Conservation (phyloP, 78 protist species). For the Polysphondylium violaceum region DNA sequence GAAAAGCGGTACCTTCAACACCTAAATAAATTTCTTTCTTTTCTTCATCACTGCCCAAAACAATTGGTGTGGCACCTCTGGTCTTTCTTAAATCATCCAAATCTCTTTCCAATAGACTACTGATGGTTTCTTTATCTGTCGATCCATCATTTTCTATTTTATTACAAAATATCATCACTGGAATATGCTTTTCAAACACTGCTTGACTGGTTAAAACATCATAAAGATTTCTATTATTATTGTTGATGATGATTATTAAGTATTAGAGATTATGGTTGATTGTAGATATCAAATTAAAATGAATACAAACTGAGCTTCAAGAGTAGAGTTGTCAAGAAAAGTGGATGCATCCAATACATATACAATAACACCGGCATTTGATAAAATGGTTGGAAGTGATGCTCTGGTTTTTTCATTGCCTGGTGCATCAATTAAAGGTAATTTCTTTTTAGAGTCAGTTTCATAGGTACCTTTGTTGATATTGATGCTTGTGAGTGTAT, state of each 20-base stretch:
- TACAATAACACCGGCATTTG: conserved; percentile 12
- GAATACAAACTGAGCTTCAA: conserved; percentile 72
- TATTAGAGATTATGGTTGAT: background rate
- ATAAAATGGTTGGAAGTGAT: conserved; percentile 24
- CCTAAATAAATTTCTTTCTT: conserved; percentile 58
- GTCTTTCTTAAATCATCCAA: conserved; percentile 73
- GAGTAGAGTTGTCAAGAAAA: conserved; percentile 29
- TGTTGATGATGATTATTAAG: background rate
- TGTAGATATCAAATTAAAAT: background rate
- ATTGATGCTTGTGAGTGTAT: conserved; percentile 24
- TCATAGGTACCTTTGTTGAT: conserved; percentile 31
- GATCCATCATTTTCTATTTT: conserved; percentile 29
- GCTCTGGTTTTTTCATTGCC: conserved; percentile 47
- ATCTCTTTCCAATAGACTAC: conserved; percentile 31
- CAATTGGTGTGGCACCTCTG: conserved; percentile 57
- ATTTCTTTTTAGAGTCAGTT: conserved; percentile 16
- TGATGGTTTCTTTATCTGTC: conserved; percentile 18
- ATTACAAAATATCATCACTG: conserved; percentile 54
- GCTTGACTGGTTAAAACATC: conserved; percentile 40
- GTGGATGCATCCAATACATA: conserved; percentile 44
- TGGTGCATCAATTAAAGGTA: conserved; percentile 52
- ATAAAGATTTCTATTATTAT: conserved; percentile 15
- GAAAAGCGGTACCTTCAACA: conserved; percentile 62
- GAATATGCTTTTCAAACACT: conserved; percentile 39
- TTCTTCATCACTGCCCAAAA: conserved; percentile 42